Evolutionary conservation across 192 early-diverging fungal genomes (phyloP).

Genomic region (Coemansia sp.): DNA sequence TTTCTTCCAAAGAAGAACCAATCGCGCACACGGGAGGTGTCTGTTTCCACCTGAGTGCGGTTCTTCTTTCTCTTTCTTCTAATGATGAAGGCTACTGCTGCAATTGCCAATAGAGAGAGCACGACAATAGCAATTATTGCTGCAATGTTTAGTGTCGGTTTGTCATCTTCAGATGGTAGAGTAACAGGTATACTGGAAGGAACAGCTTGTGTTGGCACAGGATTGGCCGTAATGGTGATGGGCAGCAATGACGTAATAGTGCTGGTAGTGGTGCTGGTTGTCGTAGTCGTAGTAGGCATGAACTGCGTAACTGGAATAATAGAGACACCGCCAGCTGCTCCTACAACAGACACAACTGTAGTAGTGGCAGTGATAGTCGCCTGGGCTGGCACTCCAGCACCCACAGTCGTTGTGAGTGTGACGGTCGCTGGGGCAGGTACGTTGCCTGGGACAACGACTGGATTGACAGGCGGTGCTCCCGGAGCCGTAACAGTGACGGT

Average conservation of each 20-base stretch:
- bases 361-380: not conserved
- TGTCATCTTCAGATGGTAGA: not conserved
- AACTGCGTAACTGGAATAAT: not conserved
- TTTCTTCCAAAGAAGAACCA: not conserved
- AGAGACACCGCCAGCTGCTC: not conserved
- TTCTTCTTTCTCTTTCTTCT: not conserved
- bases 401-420: not conserved
- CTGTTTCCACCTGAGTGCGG: not conserved
- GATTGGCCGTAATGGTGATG: not conserved
- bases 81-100: not conserved
- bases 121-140: not conserved
- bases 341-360: not conserved
- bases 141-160: not conserved
- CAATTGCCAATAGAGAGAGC: not conserved
- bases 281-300: not conserved
- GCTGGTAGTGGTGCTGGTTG: not conserved
- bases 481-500: not conserved
- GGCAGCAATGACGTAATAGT: not conserved
- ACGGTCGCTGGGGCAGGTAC: not conserved
- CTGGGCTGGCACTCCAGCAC: not conserved
- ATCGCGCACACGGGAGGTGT: not conserved
- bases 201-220: not conserved
- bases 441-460: not conserved
- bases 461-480: not conserved
- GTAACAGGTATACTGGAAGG: not conserved